These are phyloP conservation scores for Leishmania amazonensis DNA, from an alignment of 208 protist species.

Conservation along the genomic window DNA sequence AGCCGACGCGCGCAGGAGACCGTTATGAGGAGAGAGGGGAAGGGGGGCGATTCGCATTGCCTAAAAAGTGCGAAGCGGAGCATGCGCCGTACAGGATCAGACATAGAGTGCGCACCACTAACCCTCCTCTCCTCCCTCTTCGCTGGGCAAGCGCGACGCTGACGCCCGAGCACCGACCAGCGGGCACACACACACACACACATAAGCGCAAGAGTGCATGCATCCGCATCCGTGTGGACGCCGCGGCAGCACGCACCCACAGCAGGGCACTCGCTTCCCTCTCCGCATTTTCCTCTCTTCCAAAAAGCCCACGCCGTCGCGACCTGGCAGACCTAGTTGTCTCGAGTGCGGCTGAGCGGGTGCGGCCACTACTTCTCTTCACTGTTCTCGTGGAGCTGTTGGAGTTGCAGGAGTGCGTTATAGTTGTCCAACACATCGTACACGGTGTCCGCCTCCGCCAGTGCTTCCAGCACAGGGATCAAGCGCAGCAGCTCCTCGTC, in stretches of 20 bases:
- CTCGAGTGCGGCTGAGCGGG: background rate
- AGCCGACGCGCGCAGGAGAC: background rate
- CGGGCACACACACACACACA: background rate
- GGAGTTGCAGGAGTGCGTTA: slow-evolving; percentile 73
- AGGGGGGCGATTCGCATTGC: background rate
- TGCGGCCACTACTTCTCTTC: background rate
- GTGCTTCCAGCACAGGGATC: slow-evolving; percentile 72
- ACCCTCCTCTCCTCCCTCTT: background rate
- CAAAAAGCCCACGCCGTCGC: background rate
- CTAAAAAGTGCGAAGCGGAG: background rate
- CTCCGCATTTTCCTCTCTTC: background rate
- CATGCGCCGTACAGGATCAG: background rate
- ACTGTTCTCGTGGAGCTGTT: slow-evolving; percentile 42
- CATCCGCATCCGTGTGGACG: background rate
- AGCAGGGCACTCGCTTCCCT: background rate
- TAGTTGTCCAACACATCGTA: slow-evolving; percentile 87
- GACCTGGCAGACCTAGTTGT: background rate
- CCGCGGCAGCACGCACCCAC: background rate
- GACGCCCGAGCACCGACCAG: background rate
- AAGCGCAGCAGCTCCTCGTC: slow-evolving; percentile 74
- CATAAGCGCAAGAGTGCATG: background rate
- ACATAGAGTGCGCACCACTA: background rate
- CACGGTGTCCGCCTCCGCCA: slow-evolving; percentile 70
- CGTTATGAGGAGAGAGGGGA: background rate
- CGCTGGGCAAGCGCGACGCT: background rate